phyloP scores from a whole-genome alignment of 1,139 yeast species.

The Kodamaea fungicola region DNA sequence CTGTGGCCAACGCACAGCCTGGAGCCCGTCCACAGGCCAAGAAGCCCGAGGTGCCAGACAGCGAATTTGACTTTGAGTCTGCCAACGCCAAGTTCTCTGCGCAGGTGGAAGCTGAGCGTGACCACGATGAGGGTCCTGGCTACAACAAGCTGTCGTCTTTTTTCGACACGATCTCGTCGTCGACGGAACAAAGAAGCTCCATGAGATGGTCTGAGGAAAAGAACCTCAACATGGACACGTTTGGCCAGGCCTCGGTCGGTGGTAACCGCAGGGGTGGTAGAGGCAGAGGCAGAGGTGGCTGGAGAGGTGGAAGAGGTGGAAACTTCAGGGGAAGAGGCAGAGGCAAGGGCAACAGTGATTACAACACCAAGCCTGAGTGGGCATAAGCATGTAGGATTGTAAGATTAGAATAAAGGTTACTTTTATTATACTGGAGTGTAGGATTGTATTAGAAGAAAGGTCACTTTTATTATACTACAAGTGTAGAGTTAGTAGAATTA shows the following conservation, averaged over 20 bases:
- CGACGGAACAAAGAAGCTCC: constrained; percentile 35
- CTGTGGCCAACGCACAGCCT: constrained; percentile 12
- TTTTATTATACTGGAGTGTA: too few species aligned
- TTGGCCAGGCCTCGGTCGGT: constrained; percentile 25
- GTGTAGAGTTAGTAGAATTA: too few species aligned
- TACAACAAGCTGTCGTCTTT: constrained; percentile 23
- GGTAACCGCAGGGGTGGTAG: constrained; percentile 27
- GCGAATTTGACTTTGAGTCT: constrained; percentile 55
- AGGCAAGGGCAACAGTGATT: constrained; percentile 15
- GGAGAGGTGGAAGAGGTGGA: constrained; percentile 15
- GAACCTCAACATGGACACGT: constrained; percentile 26
- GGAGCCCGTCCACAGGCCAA: constrained; percentile 12
- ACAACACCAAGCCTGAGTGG: constrained; percentile 39
- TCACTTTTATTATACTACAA: too few species aligned
- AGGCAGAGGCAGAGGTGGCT: constrained; percentile 29
- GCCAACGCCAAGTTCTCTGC: constrained; percentile 39
- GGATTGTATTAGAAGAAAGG: too few species aligned
- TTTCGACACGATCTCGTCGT: constrained; percentile 32
- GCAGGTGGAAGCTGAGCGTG: constrained; percentile 26
- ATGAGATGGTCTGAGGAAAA: constrained; percentile 66
- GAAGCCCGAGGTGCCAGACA: constrained; percentile 25
- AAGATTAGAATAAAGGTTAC: neutral
- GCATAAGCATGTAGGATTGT: constrained; percentile 18
- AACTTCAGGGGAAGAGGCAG: constrained; percentile 16
- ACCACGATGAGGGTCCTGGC: constrained; percentile 12